A percentile compares a stretch with the other conserved stretches of the same genome.
These are phyloP conservation scores for Schwanniomyces sp. DNA, from an alignment of 805 yeast species.

Conservation along the genomic window DNA sequence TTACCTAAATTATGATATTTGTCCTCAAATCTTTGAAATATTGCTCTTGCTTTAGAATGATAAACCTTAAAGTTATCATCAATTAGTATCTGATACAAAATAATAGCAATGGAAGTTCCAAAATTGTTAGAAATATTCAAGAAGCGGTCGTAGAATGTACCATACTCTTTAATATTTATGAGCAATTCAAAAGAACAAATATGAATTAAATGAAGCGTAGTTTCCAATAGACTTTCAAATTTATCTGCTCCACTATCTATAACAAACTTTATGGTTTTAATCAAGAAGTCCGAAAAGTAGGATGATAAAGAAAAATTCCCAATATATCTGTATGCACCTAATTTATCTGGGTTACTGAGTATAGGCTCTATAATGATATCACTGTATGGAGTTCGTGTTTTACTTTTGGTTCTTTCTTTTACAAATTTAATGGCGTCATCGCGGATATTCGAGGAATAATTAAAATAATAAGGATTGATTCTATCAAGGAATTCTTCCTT, in stretches of 20 bases:
- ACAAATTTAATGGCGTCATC: slow-evolving; percentile 77
- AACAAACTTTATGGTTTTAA: slow-evolving; percentile 46
- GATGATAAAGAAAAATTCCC: slow-evolving; percentile 53
- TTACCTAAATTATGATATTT: slow-evolving; percentile 21
- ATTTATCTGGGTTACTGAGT: slow-evolving; percentile 25
- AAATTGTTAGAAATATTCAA: slow-evolving; percentile 29
- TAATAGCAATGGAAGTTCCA: slow-evolving; percentile 37
- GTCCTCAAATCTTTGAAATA: slow-evolving; percentile 37
- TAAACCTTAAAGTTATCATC: slow-evolving; percentile 40
- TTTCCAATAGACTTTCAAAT: slow-evolving; percentile 56
- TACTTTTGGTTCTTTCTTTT: slow-evolving; percentile 48
- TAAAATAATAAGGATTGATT: slow-evolving; percentile 70
- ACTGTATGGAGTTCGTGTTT: slow-evolving; percentile 35
- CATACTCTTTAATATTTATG: slow-evolving; percentile 27
- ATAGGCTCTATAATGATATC: slow-evolving; percentile 62
- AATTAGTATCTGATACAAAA: slow-evolving; percentile 37
- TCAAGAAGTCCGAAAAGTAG: slow-evolving; percentile 54
- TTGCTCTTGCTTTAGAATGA: slow-evolving; percentile 58
- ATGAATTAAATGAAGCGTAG: slow-evolving; percentile 68
- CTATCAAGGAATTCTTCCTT: slow-evolving; percentile 34
- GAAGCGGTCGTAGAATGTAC: slow-evolving; percentile 29
- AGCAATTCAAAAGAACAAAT: slow-evolving; percentile 41
- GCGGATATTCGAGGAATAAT: slow-evolving; percentile 71
- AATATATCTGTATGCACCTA: slow-evolving; percentile 43
- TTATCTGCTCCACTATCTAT: slow-evolving; percentile 35